Conservation (phyloP, 1,139 yeast genomes). For the Debaryomyces fabryi region DNA sequence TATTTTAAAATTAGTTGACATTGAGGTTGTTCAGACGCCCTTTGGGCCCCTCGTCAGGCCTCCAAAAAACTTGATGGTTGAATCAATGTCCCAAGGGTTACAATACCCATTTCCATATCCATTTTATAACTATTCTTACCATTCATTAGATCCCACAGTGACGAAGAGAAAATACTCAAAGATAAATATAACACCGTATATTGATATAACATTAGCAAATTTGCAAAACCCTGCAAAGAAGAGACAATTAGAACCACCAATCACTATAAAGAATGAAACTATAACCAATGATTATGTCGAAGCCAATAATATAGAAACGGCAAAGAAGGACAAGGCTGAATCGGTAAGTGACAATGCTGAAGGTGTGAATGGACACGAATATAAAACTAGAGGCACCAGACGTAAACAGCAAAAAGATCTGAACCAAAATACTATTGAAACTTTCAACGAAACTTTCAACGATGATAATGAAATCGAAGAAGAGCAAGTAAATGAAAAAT, state of each 20-base stretch:
- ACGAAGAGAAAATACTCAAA: constrained; percentile 30
- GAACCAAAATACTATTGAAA: not conserved
- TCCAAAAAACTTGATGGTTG: constrained; percentile 41
- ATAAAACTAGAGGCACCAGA: not conserved
- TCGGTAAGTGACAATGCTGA: not conserved
- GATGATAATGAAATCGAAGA: constrained; percentile 2
- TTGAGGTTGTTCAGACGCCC: constrained; percentile 41
- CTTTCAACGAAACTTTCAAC: not conserved
- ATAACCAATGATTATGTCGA: constrained; percentile 13
- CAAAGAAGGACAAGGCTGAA: constrained; percentile 2
- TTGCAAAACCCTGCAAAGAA: constrained; percentile 14
- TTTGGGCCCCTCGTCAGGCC: constrained; percentile 47
- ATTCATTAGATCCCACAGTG: constrained; percentile 35
- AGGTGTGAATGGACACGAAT: not conserved
- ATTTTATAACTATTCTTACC: constrained; percentile 50
- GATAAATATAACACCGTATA: constrained; percentile 38
- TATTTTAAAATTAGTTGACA: constrained; percentile 37
- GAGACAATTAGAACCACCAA: constrained; percentile 7
- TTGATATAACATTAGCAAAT: constrained; percentile 38
- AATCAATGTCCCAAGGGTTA: constrained; percentile 44
- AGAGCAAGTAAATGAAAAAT: constrained; percentile 9
- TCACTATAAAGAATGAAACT: not conserved
- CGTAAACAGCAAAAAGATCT: not conserved
- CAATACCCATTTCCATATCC: constrained; percentile 53
- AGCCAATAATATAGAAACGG: constrained; percentile 12